Evolutionary conservation across 495 filamentous ascomycete species (phyloP).

Genomic region (Glutinoglossum americanum): DNA sequence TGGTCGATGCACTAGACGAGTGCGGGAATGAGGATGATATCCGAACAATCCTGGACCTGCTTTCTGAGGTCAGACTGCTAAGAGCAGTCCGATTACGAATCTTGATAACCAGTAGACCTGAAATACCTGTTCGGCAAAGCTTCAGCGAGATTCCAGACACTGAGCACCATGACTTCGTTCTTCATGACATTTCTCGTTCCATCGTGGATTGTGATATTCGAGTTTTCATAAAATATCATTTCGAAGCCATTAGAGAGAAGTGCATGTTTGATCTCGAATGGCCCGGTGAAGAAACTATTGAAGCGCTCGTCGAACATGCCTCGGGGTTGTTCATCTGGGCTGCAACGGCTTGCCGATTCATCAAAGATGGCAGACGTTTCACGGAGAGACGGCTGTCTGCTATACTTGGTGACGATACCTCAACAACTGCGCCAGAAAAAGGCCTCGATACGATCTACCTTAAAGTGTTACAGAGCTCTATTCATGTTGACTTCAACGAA

Average conservation of each 20-base stretch:
- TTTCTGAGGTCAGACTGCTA: conserved; percentile 8
- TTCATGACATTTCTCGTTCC: background rate
- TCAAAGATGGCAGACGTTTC: background rate
- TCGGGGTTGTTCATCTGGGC: conserved; percentile 5
- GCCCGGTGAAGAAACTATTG: background rate
- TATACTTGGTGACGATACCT: background rate
- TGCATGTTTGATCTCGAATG: background rate
- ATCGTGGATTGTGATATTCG: conserved; percentile 1
- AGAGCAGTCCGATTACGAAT: conserved; percentile 6
- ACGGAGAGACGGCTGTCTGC: background rate
- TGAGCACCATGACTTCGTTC: background rate
- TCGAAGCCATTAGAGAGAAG: background rate
- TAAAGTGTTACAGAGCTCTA: background rate
- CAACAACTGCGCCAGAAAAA: background rate
- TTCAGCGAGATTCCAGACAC: background rate
- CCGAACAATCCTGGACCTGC: conserved; percentile 8
- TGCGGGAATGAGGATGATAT: conserved; percentile 10
- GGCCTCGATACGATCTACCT: background rate
- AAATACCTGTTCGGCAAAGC: background rate
- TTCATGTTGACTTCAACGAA: background rate
- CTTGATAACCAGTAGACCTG: conserved; percentile 9
- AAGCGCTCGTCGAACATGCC: conserved; percentile 3
- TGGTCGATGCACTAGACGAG: conserved; percentile 12
- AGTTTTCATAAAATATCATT: background rate
- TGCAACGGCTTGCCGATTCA: conserved; percentile 3